These are phyloP conservation scores for Plasmodium reichenowi DNA, from an alignment of 169 alveolate species.

Conservation along the genomic window DNA sequence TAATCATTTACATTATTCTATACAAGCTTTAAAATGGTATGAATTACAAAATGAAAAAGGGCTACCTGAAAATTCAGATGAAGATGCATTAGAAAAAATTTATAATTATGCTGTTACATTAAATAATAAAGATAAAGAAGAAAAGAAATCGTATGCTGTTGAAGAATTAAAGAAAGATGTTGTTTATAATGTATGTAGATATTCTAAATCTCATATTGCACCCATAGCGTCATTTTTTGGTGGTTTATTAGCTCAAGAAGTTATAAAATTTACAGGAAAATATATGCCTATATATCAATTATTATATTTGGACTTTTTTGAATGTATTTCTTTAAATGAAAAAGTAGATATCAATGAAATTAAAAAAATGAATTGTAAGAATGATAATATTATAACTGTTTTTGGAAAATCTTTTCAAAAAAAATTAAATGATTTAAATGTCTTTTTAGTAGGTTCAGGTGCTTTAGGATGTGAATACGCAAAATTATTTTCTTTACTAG, in stretches of 20 bases:
- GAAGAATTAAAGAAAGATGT: slow-evolving; percentile 90
- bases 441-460: slow-evolving; percentile 96
- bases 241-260: slow-evolving; percentile 97
- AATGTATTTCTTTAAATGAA: slow-evolving; percentile 82
- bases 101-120: slow-evolving; percentile 70
- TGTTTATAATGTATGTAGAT: slow-evolving; percentile 86
- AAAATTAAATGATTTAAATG: slow-evolving; percentile 77
- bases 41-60: slow-evolving; percentile 12
- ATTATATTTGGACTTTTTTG: slow-evolving; percentile 96
- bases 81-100: slow-evolving; percentile 57
- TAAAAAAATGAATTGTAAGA: slow-evolving; percentile 75
- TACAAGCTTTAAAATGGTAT: slow-evolving; percentile 47
- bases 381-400: slow-evolving; percentile 80
- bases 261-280: slow-evolving; percentile 98
- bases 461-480: slow-evolving; percentile 99
- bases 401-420: slow-evolving; percentile 80
- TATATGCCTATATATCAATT: slow-evolving; percentile 97
- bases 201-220: slow-evolving; percentile 89
- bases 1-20: slow-evolving; percentile 35
- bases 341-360: slow-evolving; percentile 71
- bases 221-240: slow-evolving; percentile 98
- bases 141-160: slow-evolving; percentile 81
- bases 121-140: slow-evolving; percentile 76
- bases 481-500: slow-evolving; percentile 97
- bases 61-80: slow-evolving; percentile 18